Evolutionary conservation across 1,284 basidiomycete genomes (phyloP), one percentile per base, ranked within the genome.

Genomic region (Trametes sp.): DNA sequence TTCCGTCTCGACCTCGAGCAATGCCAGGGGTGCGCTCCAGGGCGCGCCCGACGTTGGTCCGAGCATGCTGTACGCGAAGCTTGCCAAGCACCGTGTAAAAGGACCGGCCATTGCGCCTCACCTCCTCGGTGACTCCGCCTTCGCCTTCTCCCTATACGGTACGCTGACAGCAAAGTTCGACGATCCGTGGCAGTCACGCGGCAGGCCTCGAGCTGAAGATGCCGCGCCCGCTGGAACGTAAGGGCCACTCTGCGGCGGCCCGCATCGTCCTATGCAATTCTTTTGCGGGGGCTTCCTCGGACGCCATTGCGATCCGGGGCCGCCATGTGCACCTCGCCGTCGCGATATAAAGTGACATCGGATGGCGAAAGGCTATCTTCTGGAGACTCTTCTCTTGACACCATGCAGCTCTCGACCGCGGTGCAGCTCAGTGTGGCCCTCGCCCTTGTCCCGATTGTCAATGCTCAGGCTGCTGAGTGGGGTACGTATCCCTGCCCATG

Each of bases 381-480:
- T 36, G 44, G 26, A 52, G 54, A 23, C 29, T 42, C 42, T 31
- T 41, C 46, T 36, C 35, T 24, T 42, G 23, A 35, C 55, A 57
- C n/a, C 42, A 69, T 69, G 67, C 64, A 69, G 55, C 61, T 69
- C 61, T 64, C 53, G 42, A 61, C 61, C 41, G 62, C 62, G n/a
- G 61, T 59, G 1, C 54, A 54, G 50, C 51, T 66, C 55, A 54
- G 58, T n/a, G 60, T 69, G 16, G 65, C 61, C 13, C 58, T 69
- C 26, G 61, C 67, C 26, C 50, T 66, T 24, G 54, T 55, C 41
- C 52, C 42, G 1, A 41, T 50, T 23, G 53, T 45, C 7, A 55
- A 31, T 36, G 66, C 56, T 4, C 61, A 62, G 53, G 51, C 63
- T 36, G 38, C 59, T 23, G 53, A 61, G 21, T 77, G 78, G 49